Evolutionary conservation across 2,329 filamentous ascomycete species (phyloP), one percentile per base, ranked within the genome.

Genomic region (Aspergillus sp.): DNA sequence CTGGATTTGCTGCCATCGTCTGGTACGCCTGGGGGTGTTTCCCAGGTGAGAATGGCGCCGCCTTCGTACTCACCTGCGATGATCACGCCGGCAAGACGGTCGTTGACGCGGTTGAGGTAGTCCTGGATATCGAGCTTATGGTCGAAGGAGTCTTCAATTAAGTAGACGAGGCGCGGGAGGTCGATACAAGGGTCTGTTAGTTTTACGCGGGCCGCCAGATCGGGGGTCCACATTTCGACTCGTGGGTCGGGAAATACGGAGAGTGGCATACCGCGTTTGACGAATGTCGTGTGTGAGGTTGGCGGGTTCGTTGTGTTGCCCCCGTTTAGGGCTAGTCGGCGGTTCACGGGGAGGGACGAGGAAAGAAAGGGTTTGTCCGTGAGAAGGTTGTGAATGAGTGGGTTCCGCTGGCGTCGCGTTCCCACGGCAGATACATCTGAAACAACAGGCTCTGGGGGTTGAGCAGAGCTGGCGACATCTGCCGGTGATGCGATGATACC

Each of bases 41-140:
- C 93, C 93, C 93, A 98, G 0, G 93, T 98, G 19, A 97, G 73
- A 40, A 98, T 85, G 1, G 93, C 93, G 1, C 88, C 90, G 44
- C 93, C 93, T 73, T 98, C 93, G 67, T 98, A 98, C 60, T 95
- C 86, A 5, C 93, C 93, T 0, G 91, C 93, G 43, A 98, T 86
- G 53, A 98, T 96, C 46, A 98, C 76, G 2, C 91, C 93, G 0
- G 93, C 93, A 8, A 97, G 77, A 29, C 85, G 86, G 45, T 84
- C 77, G 44, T 86, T 79, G 45, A 97, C 82, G n/a, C 93, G 83
- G 10, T 77, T 68, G 9, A 98, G 73, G 61, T 97, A 98, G 63
- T 91, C 80, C 26, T 84, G 72, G 0, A 91, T 81, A 61, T 98
- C 86, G 2, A 98, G 78, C 61, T 86, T 86, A 36, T 90, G 80